A percentile compares a stretch with the other conserved stretches of the same genome.
Conservation (phyloP, 2,329 filamentous ascomycete genomes). For the Ophiostoma australiae region DNA sequence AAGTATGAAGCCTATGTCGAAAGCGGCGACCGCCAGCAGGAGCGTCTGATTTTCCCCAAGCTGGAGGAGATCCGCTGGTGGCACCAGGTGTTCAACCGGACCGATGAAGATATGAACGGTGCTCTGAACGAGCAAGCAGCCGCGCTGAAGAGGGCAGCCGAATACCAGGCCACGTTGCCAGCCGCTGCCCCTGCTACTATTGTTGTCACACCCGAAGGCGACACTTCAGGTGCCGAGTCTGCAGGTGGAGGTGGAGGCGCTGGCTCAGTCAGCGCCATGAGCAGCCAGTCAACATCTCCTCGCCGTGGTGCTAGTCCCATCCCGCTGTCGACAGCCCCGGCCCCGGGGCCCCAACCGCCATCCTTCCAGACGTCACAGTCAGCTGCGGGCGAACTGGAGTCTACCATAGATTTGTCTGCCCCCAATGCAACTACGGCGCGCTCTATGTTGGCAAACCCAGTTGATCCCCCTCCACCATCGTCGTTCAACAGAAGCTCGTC, state of each 20-base stretch:
- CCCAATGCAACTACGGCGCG: conserved; percentile 23
- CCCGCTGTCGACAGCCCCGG: conserved; percentile 32
- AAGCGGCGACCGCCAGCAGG: conserved; percentile 71
- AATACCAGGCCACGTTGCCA: conserved; percentile 31
- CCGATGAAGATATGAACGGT: conserved; percentile 89
- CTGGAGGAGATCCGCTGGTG: conserved; percentile 85
- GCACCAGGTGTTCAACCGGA: conserved; percentile 79
- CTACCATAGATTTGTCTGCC: neutral
- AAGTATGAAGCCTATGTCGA: conserved; percentile 71
- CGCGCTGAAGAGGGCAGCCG: conserved; percentile 40
- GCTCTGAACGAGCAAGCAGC: conserved; percentile 47
- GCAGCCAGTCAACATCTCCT: conserved; percentile 31
- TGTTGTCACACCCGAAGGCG: conserved; percentile 41
- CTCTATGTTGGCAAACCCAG: conserved; percentile 26
- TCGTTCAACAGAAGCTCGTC: conserved; percentile 24
- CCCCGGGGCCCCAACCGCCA: conserved; percentile 24
- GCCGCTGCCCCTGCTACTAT: conserved; percentile 18
- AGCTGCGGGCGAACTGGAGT: conserved; percentile 23
- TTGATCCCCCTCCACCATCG: neutral
- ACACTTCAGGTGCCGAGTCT: conserved; percentile 28
- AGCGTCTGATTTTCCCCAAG: conserved; percentile 77
- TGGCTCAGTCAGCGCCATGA: conserved; percentile 1
- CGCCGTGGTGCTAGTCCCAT: conserved; percentile 34
- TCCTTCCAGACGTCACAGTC: conserved; percentile 32
- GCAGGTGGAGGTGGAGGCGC: neutral